Evolutionary conservation across 305 asterid species (phyloP).

Genomic region (Solanum hybrid): DNA sequence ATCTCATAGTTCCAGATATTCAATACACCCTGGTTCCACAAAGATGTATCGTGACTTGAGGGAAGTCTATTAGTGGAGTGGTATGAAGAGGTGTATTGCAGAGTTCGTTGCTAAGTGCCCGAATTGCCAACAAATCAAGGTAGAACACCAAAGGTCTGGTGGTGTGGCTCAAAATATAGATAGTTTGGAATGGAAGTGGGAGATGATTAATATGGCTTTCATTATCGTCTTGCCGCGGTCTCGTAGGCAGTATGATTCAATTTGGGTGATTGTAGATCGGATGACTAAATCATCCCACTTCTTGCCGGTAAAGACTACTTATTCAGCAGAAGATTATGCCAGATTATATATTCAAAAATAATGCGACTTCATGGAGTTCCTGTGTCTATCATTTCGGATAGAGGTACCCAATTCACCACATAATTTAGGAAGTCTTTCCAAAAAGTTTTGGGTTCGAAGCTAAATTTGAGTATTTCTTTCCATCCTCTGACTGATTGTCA

Average conservation of each 20-base stretch:
- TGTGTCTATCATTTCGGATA: neutral
- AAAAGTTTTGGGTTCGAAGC: neutral
- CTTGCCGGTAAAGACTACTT: neutral
- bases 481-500: neutral
- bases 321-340: neutral
- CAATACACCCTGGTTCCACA: neutral
- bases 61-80: neutral
- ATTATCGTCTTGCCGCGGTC: neutral
- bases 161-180: neutral
- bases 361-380: neutral
- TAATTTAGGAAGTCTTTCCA: neutral
- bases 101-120: neutral
- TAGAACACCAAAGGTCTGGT: neutral
- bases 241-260: neutral
- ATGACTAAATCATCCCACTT: neutral
- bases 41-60: neutral
- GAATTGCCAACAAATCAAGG: neutral
- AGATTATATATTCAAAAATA: no score
- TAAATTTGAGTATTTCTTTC: neutral
- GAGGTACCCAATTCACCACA: neutral
- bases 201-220: no score
- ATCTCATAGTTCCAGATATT: neutral
- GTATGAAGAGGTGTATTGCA: neutral
- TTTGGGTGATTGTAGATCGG: neutral
- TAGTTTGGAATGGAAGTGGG: neutral